Percentiles rank a stretch among this genome's conserved stretches.
phyloP scores from a whole-genome alignment of 306 rosid species.

The Fragaria ananassa region DNA sequence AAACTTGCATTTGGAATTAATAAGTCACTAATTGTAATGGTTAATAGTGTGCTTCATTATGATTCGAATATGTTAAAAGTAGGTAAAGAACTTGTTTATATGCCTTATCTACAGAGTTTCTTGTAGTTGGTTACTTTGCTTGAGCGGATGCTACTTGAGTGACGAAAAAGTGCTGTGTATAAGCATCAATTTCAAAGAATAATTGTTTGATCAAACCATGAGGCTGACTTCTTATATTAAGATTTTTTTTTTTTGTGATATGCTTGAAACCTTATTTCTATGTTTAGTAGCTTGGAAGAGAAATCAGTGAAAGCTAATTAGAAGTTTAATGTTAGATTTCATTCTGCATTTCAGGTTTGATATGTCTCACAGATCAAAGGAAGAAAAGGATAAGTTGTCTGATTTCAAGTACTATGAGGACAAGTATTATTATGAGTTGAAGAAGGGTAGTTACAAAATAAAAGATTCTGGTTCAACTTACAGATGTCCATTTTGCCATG shows the following conservation, averaged over 20 bases:
- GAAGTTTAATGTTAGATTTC: background rate
- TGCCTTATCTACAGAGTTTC: background rate
- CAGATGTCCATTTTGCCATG: conserved; percentile 61
- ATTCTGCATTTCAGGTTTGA: conserved; percentile 30
- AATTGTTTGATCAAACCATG: background rate
- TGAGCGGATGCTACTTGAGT: background rate
- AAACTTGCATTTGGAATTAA: background rate
- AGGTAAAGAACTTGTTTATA: background rate
- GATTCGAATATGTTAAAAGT: background rate
- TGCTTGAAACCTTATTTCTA: background rate
- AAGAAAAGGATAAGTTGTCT: conserved; percentile 25
- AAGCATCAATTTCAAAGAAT: background rate
- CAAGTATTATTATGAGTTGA: conserved; percentile 43
- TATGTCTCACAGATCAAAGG: conserved; percentile 28
- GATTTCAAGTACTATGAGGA: conserved; percentile 35
- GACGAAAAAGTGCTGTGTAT: background rate
- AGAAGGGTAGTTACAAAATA: conserved; percentile 31
- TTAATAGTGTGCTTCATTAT: background rate
- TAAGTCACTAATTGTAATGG: background rate
- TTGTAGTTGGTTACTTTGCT: background rate
- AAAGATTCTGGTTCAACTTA: conserved; percentile 41
- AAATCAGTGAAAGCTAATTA: background rate
- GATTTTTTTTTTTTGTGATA: background rate
- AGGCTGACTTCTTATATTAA: background rate
- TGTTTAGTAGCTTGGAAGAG: background rate